A percentile compares a stretch with the other conserved stretches of the same genome.
Conservation (phyloP, 176 grass and related monocot genomes). For the Poa annua region DNA sequence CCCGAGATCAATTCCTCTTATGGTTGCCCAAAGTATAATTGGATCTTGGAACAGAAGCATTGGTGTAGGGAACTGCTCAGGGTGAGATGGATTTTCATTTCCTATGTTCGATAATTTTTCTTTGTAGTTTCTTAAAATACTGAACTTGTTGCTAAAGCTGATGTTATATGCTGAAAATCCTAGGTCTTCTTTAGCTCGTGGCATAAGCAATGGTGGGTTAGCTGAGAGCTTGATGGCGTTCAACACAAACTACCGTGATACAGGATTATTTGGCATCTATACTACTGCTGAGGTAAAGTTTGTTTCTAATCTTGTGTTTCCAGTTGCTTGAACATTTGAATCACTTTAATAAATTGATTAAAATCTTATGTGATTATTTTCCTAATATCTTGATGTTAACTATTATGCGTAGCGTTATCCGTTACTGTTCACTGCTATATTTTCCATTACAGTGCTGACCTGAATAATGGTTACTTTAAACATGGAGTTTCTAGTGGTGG, state of each 20-base stretch:
- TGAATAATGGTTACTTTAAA: conserved; percentile 23
- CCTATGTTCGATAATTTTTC: conserved; percentile 10
- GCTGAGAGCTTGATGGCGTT: conserved; percentile 89
- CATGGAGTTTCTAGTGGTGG: conserved; percentile 8
- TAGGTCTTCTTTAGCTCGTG: conserved; percentile 89
- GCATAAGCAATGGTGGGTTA: conserved; percentile 72
- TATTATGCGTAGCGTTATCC: neutral
- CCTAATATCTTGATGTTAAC: conserved; percentile 3
- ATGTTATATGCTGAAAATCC: conserved; percentile 44
- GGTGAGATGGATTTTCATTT: conserved; percentile 53
- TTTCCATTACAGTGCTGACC: neutral
- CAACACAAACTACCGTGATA: conserved; percentile 95
- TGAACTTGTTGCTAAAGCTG: conserved; percentile 31
- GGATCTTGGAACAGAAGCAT: conserved; percentile 79
- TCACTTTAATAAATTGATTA: conserved; percentile 5
- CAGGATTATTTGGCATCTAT: conserved; percentile 92
- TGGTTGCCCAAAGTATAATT: conserved; percentile 93
- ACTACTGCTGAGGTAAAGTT: conserved; percentile 65
- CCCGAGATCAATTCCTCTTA: conserved; percentile 88
- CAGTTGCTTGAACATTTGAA: conserved; percentile 24
- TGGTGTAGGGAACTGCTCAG: conserved; percentile 80
- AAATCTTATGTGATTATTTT: conserved; percentile 14
- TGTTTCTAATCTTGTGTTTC: conserved; percentile 38
- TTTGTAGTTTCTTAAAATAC: neutral
- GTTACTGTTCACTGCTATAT: neutral